These are phyloP conservation scores for Globisporangium takayamanum DNA, from an alignment of 352 stramenopile species.

Conservation along the genomic window DNA sequence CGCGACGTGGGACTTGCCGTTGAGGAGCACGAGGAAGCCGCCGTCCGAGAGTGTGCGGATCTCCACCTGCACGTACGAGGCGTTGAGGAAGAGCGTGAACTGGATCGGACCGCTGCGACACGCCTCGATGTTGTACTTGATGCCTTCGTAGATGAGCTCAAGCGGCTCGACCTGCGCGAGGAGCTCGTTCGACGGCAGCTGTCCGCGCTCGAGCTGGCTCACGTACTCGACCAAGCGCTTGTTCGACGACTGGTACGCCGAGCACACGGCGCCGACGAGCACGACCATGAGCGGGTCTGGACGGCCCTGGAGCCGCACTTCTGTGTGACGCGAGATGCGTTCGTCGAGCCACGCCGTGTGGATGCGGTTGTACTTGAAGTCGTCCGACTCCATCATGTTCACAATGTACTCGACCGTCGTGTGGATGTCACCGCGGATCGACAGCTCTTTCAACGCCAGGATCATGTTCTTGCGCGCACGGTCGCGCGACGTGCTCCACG, in stretches of 20 bases:
- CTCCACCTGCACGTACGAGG: constrained; percentile 89
- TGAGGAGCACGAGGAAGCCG: constrained; percentile 96
- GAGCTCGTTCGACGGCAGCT: constrained; percentile 89
- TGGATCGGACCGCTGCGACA: constrained; percentile 87
- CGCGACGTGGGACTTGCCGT: constrained; percentile 95
- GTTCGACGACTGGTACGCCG: constrained; percentile 75
- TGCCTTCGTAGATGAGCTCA: constrained; percentile 98
- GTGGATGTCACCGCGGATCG: constrained; percentile 99
- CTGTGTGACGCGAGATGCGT: constrained; percentile 93
- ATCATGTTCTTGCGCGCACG: constrained; percentile 98
- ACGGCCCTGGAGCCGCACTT: constrained; percentile 78
- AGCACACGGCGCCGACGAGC: constrained; percentile 84
- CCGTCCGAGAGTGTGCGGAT: constrained; percentile 96
- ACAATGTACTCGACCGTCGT: constrained; percentile 99
- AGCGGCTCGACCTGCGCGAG: constrained; percentile 84
- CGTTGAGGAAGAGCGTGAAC: constrained; percentile 90
- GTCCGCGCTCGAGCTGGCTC: constrained; percentile 81
- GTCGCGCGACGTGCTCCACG: constrained; percentile 93
- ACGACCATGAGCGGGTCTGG: constrained; percentile 85
- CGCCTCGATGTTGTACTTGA: constrained; percentile 97
- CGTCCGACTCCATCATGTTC: constrained; percentile 97
- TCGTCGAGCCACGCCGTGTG: constrained; percentile 98
- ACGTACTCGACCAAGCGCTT: constrained; percentile 72
- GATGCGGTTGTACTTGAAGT: constrained; percentile 99
- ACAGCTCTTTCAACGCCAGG: constrained; percentile 97